Percentiles rank a stretch among this genome's conserved stretches.
phyloP scores from a whole-genome alignment of 768 basidiomycete species.

The Suillus decipiens region DNA sequence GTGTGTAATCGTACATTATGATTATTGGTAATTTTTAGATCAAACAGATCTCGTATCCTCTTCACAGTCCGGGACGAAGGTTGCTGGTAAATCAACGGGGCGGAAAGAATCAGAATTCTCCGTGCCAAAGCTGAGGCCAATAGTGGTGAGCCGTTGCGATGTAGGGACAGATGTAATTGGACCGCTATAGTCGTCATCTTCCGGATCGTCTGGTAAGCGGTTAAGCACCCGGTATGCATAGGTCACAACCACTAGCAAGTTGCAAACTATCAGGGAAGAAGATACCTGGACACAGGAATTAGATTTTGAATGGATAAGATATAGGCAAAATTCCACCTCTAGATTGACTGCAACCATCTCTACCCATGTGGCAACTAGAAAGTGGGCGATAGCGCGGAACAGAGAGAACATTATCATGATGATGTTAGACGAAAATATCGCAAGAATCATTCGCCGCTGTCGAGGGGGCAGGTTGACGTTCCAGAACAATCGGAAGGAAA shows the following conservation, averaged over 20 bases:
- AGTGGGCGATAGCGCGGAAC: constrained; percentile 6
- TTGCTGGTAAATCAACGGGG: neutral
- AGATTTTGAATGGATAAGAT: neutral
- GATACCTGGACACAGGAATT: neutral
- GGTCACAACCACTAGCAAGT: constrained; percentile 15
- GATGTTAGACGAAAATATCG: constrained; percentile 12
- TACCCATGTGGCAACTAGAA: neutral
- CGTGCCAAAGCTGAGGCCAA: neutral
- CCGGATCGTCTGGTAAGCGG: neutral
- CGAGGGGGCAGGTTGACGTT: constrained; percentile 17
- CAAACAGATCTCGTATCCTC: neutral
- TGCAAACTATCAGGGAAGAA: constrained; percentile 16
- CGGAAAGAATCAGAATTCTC: too few species aligned
- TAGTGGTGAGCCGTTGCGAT: constrained; percentile 25
- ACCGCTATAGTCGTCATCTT: constrained; percentile 17
- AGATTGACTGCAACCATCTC: constrained; percentile 3
- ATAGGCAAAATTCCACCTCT: constrained; percentile 1
- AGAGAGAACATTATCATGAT: constrained; percentile 20
- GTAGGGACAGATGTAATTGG: too few species aligned
- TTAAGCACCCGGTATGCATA: constrained; percentile 15
- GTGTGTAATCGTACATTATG: neutral
- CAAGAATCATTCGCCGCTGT: constrained; percentile 19
- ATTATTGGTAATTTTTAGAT: neutral
- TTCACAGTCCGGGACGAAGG: neutral
- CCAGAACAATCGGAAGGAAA: constrained; percentile 19